Evolutionary conservation across 2,329 filamentous ascomycete genomes (phyloP), one percentile per base, ranked within the genome.

Genomic region (Trichoderma atroviride): DNA sequence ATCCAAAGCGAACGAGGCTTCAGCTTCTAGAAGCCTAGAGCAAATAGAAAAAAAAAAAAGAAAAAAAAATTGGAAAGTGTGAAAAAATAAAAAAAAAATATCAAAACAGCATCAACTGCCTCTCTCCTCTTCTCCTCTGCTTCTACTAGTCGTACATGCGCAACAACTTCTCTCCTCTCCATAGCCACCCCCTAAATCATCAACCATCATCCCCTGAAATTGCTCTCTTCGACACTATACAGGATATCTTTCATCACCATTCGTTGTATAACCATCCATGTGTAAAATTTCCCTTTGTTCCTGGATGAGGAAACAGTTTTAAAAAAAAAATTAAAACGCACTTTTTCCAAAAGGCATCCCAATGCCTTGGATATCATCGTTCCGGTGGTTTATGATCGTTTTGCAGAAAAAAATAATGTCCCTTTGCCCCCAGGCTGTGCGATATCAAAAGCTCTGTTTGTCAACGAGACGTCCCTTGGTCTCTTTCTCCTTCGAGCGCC

Each of bases 301-400:
- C 78, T 78, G 78, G 77, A 78, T 78, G 78, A 82, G 80, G 77
- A 81, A 78, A 78, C 76, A 79, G 76, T 73, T 14, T 29, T 53
- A 65, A 43, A 64, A 37, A 43, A 64, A 37, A 70, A 35, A 59
- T 67, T 55, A 60, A 60, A 68, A 68, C 58, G 58, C 52, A 77
- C 77, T 82, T 83, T 82, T 76, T 75, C 74, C 33, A 35, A 43
- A 60, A 60, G 64, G 55, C 64, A 33, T 22, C 47, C 47, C 47
- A 64, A 56, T 29, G 71, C 74, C 78, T 74, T 75, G 73, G 73
- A 73, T 72, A 70, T 75, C 75, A 77, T 78, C 74, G 24, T 50
- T 76, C 75, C 74, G 74, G 47, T 74, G 75, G 73, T 79, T 76
- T 76, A 76, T 77, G 76, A 77, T 77, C 74, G 27, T 47, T 47